Evolutionary conservation across 2,329 filamentous ascomycete species (phyloP), one percentile per base, ranked within the genome.

Genomic region (Daldinia eschscholtzii): DNA sequence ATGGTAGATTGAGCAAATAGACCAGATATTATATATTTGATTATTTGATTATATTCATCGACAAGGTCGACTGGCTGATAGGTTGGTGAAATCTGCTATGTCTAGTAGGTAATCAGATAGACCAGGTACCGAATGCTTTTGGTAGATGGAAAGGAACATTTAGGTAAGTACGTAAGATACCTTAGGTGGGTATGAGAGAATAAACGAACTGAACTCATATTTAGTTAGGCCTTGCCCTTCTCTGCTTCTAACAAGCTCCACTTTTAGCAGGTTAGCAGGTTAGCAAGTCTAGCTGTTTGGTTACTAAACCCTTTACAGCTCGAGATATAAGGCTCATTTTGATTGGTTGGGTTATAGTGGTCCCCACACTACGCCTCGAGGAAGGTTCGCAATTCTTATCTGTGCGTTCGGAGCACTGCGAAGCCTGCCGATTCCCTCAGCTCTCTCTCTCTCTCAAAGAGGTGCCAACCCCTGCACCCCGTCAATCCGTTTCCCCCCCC

Each of bases 351-450:
- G 18, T 50, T 63, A 67, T 65, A 70, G 13, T 42, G n/a, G 15
- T 57, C 61, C 13, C 69, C 69, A 69, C 58, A 61, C 50, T 58
- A 61, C 55, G 66, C 67, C 70, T 65, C 44, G 58, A 61, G 28
- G 46, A 63, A 50, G 33, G 61, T 67, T 70, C 61, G 59, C 67
- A 64, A 35, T 67, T 70, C 70, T 70, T 71, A 67, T 70, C 67
- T 71, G 69, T 60, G 64, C 61, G 69, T 52, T 71, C 64, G 66
- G 69, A 69, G 63, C 61, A 48, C 18, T 60, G 55, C 56, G 65
- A 70, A 68, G 68, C 65, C 65, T 68, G 57, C 68, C 65, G 62
- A 62, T 64, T 68, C 59, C 65, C 60, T 71, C 68, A 71, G 62
- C 68, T 70, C 61, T 20, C 30, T 70, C 61, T 20, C 30, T 23